Percentiles rank a stretch among this genome's conserved stretches.
phyloP scores from a whole-genome alignment of 2,329 filamentous ascomycete genomes.

The Clarireedia monteithiana region DNA sequence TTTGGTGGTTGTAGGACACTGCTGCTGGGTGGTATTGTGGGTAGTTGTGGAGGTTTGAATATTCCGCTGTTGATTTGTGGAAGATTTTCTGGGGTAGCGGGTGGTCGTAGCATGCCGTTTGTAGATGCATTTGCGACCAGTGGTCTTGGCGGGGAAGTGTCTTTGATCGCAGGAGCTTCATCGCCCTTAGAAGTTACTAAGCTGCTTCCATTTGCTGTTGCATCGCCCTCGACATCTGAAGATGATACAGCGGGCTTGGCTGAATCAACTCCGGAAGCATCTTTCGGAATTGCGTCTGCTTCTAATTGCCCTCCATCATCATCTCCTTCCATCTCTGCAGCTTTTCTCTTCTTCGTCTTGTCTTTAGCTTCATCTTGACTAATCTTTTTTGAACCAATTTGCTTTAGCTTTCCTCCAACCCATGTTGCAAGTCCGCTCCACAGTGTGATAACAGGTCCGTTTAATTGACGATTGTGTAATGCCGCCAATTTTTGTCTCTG shows the following conservation, averaged over 20 bases:
- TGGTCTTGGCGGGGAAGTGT: background rate
- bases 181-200: background rate
- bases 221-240: background rate
- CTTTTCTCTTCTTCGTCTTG: slow-evolving; percentile 47
- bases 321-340: slow-evolving; percentile 39
- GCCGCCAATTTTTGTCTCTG: slow-evolving; percentile 77
- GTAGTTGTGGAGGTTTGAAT: slow-evolving; percentile 8
- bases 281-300: background rate
- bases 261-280: background rate
- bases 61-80: slow-evolving; percentile 7
- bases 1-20: slow-evolving; percentile 8
- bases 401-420: slow-evolving; percentile 65
- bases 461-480: slow-evolving; percentile 75
- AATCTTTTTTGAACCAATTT: slow-evolving; percentile 55
- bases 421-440: slow-evolving; percentile 90
- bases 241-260: background rate
- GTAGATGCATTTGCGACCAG: background rate
- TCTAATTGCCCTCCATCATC: slow-evolving; percentile 4
- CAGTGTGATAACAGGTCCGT: slow-evolving; percentile 82
- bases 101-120: background rate
- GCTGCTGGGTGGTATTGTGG: background rate
- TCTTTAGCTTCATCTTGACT: slow-evolving; percentile 49
- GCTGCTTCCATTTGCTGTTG: background rate
- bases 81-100: slow-evolving; percentile 14
- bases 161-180: background rate